Conservation (phyloP, 768 basidiomycete genomes). For the Rossbeevera mucosa region DNA sequence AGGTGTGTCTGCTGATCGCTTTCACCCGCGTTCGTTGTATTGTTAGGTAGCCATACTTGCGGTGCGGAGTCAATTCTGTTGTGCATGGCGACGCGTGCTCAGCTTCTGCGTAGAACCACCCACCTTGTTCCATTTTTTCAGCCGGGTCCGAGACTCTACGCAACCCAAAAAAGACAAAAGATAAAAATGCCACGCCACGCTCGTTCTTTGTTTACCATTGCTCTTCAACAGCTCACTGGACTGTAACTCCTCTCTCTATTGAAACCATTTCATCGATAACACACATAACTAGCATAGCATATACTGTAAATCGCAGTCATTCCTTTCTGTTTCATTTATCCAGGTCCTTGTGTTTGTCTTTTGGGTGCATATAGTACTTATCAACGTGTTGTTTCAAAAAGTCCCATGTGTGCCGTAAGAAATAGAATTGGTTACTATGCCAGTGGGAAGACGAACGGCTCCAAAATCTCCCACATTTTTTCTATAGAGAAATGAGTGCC, state of each 20-base stretch:
- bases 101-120: conserved; percentile 11
- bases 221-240: conserved; percentile 21
- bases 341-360: conserved; percentile 15
- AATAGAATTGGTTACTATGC: conserved; percentile 8
- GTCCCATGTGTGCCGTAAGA: conserved; percentile 12
- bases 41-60: conserved; percentile 49
- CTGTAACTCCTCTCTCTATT: conserved; percentile 25
- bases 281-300: conserved; percentile 23
- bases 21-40: conserved; percentile 45
- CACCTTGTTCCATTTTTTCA: conserved; percentile 2
- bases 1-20: conserved; percentile 27
- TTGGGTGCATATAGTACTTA: conserved; percentile 18
- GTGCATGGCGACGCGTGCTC: conserved; percentile 21
- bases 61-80: conserved; percentile 34
- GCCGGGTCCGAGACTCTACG: conserved; percentile 27
- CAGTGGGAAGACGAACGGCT: background rate
- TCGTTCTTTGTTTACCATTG: conserved; percentile 16
- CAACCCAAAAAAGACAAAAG: conserved; percentile 18
- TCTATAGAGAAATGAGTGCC: conserved; percentile 1
- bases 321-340: conserved; percentile 24
- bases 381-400: conserved; percentile 9
- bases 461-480: background rate
- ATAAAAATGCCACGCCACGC: conserved; percentile 23
- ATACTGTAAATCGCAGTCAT: conserved; percentile 26
- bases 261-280: conserved; percentile 15